A percentile compares a stretch with the other conserved stretches of the same genome.
Conservation (phyloP, 192 early-diverging fungal genomes). For the Gigaspora rosea region DNA sequence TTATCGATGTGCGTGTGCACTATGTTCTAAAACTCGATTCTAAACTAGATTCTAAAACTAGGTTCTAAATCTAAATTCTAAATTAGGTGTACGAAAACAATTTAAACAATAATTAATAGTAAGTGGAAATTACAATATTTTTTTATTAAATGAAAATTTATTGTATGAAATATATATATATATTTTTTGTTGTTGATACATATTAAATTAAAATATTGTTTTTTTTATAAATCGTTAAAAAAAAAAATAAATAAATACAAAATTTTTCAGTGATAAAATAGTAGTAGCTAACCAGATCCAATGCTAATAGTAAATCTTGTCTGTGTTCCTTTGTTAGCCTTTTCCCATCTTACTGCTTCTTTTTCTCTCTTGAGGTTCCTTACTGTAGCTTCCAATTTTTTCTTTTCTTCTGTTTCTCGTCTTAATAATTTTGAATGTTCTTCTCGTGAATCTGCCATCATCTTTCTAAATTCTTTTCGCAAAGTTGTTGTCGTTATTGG, state of each 20-base stretch:
- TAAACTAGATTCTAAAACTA: no score
- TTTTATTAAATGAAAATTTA: no score
- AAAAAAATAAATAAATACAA: slow-evolving; percentile 4
- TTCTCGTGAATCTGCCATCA: slow-evolving; percentile 49
- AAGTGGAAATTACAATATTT: no score
- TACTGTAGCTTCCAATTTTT: slow-evolving; percentile 44
- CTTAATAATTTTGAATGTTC: slow-evolving; percentile 55
- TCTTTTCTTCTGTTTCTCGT: slow-evolving; percentile 50
- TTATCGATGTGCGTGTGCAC: no score
- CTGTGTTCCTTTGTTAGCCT: slow-evolving; percentile 23
- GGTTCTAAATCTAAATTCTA: no score
- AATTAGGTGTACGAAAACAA: no score
- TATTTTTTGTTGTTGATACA: no score
- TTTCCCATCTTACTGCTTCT: slow-evolving; percentile 29
- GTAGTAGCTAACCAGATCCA: neutral
- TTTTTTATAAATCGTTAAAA: neutral
- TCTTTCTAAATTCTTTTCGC: slow-evolving; percentile 56
- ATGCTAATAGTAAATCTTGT: slow-evolving; percentile 24
- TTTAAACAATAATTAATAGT: no score
- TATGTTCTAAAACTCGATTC: no score
- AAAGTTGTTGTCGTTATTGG: slow-evolving; percentile 46
- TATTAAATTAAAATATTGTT: neutral
- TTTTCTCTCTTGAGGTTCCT: slow-evolving; percentile 51
- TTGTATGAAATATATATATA: no score
- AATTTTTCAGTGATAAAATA: neutral